These are phyloP conservation scores for Cyberlindnera maritima DNA, from an alignment of 805 yeast species.

Conservation along the genomic window DNA sequence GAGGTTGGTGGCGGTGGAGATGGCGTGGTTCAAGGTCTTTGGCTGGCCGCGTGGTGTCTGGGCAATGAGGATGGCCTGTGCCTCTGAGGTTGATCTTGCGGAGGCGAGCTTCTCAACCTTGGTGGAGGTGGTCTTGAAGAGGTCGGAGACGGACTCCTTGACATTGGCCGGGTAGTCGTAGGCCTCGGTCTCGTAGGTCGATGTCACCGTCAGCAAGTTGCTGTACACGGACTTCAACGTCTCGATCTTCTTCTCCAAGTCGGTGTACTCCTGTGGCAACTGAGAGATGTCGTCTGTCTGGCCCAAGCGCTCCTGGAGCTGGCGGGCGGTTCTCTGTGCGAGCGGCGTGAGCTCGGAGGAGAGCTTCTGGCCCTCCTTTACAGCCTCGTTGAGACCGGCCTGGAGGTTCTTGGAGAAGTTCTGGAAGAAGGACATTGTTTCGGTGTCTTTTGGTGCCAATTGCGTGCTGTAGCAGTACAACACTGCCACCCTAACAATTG, in stretches of 20 bases:
- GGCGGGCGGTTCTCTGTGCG: conserved; percentile 77
- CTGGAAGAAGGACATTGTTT: conserved; percentile 30
- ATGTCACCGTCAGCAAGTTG: conserved; percentile 50
- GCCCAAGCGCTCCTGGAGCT: conserved; percentile 78
- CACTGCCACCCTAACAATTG: not conserved
- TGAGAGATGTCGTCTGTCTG: conserved; percentile 81
- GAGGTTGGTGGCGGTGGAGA: conserved; percentile 69
- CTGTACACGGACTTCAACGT: conserved; percentile 66
- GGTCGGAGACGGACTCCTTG: conserved; percentile 71
- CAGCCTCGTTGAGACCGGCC: conserved; percentile 27
- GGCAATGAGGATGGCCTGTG: conserved; percentile 65
- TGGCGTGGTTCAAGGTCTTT: conserved; percentile 79
- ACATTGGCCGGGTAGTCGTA: conserved; percentile 80
- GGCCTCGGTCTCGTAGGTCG: conserved; percentile 65
- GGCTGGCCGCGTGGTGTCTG: conserved; percentile 55
- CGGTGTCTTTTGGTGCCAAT: not conserved
- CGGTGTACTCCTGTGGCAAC: conserved; percentile 77
- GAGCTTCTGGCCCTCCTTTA: conserved; percentile 43
- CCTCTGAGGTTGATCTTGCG: conserved; percentile 78
- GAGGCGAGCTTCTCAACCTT: conserved; percentile 65
- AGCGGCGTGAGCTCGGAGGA: conserved; percentile 62
- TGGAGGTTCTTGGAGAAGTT: conserved; percentile 30
- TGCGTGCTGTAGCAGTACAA: not conserved
- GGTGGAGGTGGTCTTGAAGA: conserved; percentile 61
- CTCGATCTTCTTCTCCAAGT: conserved; percentile 71